phyloP scores from a whole-genome alignment of 768 basidiomycete genomes.

The Boletus subcaerulescens region DNA sequence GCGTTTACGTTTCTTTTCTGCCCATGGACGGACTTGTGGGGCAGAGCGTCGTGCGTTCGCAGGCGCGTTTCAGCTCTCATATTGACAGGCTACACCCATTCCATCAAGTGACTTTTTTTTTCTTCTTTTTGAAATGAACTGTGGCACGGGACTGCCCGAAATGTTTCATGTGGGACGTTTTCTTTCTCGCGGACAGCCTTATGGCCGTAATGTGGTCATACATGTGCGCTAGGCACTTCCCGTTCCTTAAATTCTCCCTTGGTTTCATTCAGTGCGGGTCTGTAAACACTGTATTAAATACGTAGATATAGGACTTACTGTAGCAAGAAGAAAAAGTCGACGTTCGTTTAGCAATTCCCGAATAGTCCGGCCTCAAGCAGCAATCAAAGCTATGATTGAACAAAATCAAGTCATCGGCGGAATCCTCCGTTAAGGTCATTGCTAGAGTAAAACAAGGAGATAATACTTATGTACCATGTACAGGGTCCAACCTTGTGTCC shows the following conservation, averaged over 20 bases:
- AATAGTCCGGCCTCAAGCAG: background rate
- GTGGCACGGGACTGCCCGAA: background rate
- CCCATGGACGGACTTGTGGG: background rate
- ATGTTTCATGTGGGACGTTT: conserved; percentile 1
- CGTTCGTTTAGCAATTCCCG: background rate
- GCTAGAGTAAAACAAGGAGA: background rate
- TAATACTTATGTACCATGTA: conserved; percentile 1
- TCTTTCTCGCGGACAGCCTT: background rate
- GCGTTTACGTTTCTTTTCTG: too few species aligned
- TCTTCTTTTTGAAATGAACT: conserved; percentile 2
- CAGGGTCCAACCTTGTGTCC: conserved; percentile 6
- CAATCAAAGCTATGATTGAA: background rate
- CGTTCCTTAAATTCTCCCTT: too few species aligned
- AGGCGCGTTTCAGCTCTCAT: conserved; percentile 1
- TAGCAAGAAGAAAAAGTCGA: background rate
- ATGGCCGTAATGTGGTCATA: background rate
- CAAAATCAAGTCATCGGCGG: background rate
- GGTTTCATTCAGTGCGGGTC: too few species aligned
- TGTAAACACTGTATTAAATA: background rate
- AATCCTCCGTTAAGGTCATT: background rate
- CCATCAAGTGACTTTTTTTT: too few species aligned
- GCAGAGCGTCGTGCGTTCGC: background rate
- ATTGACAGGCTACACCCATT: too few species aligned
- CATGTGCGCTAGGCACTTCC: conserved; percentile 2
- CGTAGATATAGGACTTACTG: conserved; percentile 1